These are phyloP conservation scores for Astragalus membranaceus DNA, from an alignment of 306 rosid species.

Conservation along the genomic window DNA sequence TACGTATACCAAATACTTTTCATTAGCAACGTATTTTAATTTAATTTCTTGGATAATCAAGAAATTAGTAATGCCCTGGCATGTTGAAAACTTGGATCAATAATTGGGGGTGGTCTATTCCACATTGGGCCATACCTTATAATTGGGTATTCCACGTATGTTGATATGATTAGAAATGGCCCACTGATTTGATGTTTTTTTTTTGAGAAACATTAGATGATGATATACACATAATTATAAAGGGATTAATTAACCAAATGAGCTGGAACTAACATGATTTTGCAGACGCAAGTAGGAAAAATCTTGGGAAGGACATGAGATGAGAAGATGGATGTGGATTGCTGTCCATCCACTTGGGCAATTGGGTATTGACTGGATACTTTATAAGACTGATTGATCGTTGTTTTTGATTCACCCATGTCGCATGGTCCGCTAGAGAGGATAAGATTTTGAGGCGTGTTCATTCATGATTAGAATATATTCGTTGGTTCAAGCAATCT, in stretches of 20 bases:
- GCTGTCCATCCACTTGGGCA: conserved; percentile 31
- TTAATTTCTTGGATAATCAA: too few species aligned
- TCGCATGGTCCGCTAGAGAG: neutral
- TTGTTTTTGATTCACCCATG: conserved; percentile 2
- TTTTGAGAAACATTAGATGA: too few species aligned
- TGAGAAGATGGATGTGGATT: neutral
- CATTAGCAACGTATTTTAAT: too few species aligned
- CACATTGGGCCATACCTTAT: neutral
- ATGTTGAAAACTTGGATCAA: neutral
- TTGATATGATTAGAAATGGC: neutral
- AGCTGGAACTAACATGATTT: conserved; percentile 15
- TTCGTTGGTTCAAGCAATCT: neutral
- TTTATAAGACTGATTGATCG: neutral
- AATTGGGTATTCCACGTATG: conserved; percentile 21
- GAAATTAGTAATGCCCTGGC: neutral
- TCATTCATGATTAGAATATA: neutral
- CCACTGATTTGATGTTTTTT: neutral
- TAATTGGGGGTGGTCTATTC: neutral
- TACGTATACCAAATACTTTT: too few species aligned
- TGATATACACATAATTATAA: too few species aligned
- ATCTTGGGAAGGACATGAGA: conserved; percentile 22
- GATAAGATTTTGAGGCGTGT: conserved; percentile 7
- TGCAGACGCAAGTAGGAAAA: conserved; percentile 23
- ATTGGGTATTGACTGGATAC: neutral
- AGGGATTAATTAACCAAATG: neutral